Percentiles rank a stretch among this genome's conserved stretches.
Evolutionary conservation across 2,329 filamentous ascomycete species (phyloP).

Genomic region (Colletotrichum echinochloae): DNA sequence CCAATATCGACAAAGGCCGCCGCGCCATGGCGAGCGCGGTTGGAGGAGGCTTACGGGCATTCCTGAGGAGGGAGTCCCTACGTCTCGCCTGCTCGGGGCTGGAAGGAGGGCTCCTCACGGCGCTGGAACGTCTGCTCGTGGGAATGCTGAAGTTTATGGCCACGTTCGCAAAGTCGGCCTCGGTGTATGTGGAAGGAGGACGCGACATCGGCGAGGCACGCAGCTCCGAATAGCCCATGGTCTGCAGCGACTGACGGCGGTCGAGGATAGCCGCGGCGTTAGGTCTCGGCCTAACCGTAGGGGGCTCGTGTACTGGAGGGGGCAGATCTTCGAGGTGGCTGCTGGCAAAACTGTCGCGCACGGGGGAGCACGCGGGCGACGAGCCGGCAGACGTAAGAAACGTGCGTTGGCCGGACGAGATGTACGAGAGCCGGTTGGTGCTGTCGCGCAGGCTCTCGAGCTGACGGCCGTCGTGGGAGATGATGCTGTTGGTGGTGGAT

Average conservation of each 20-base stretch:
- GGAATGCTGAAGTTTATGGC: conserved; percentile 67
- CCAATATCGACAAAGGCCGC: conserved; percentile 65
- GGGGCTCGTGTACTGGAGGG: conserved; percentile 42
- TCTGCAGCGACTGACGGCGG: conserved; percentile 65
- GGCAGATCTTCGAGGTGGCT: conserved; percentile 43
- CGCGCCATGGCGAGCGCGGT: conserved; percentile 61
- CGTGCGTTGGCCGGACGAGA: conserved; percentile 72
- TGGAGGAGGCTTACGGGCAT: conserved; percentile 55
- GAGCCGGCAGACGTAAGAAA: conserved; percentile 69
- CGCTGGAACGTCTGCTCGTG: conserved; percentile 59
- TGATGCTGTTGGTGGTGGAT: conserved; percentile 68
- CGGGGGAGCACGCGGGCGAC: conserved; percentile 69
- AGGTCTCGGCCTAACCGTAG: conserved; percentile 56
- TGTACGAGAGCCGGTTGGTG: conserved; percentile 67
- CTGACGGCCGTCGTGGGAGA: conserved; percentile 69
- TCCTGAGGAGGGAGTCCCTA: conserved; percentile 45
- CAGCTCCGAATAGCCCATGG: conserved; percentile 57
- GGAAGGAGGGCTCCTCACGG: conserved; percentile 48
- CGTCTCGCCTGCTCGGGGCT: conserved; percentile 42
- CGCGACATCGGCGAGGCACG: conserved; percentile 45
- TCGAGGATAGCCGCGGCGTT: conserved; percentile 65
- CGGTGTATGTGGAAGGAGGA: conserved; percentile 45
- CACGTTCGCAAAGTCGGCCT: conserved; percentile 43
- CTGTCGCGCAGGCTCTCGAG: conserved; percentile 69
- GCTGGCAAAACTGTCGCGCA: conserved; percentile 62